Conservation (phyloP, 208 protist genomes). For the Crithidia sp. region DNA sequence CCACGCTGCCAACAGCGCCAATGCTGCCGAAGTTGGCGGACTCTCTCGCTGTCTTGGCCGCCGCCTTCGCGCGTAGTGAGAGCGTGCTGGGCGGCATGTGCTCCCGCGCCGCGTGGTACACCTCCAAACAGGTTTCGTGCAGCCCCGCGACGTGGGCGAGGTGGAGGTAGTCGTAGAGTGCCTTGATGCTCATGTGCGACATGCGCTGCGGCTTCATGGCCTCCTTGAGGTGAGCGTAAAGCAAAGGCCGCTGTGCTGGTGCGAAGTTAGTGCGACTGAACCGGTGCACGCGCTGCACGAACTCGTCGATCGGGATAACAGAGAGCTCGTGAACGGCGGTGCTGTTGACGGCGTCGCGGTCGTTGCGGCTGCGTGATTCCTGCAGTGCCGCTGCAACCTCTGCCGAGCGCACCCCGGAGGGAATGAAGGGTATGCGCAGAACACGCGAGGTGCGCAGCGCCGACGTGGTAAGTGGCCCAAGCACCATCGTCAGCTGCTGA, state of each 20-base stretch:
- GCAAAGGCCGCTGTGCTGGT: conserved; percentile 30
- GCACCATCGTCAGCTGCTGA: neutral
- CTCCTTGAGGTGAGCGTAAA: conserved; percentile 62
- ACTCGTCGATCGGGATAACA: conserved; percentile 48
- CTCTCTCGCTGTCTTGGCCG: neutral
- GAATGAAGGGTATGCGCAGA: conserved; percentile 14
- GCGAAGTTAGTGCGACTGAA: conserved; percentile 78
- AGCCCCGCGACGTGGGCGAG: conserved; percentile 59
- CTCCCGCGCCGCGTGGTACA: conserved; percentile 57
- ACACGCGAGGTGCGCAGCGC: conserved; percentile 16
- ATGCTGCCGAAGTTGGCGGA: neutral
- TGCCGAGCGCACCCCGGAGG: neutral
- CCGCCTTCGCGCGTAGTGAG: conserved; percentile 15
- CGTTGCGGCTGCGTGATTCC: neutral
- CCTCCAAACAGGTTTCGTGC: conserved; percentile 48
- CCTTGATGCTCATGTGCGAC: conserved; percentile 35
- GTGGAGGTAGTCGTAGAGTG: conserved; percentile 60
- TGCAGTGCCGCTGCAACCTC: conserved; percentile 2
- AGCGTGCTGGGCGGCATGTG: conserved; percentile 17
- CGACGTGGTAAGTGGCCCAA: neutral
- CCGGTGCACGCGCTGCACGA: conserved; percentile 57
- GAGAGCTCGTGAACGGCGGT: conserved; percentile 35
- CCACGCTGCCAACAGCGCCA: neutral
- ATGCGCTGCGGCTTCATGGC: conserved; percentile 45
- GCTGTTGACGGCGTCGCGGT: neutral